These are phyloP conservation scores for Coffea humblotiana DNA, from an alignment of 305 asterid genomes.

Conservation along the genomic window DNA sequence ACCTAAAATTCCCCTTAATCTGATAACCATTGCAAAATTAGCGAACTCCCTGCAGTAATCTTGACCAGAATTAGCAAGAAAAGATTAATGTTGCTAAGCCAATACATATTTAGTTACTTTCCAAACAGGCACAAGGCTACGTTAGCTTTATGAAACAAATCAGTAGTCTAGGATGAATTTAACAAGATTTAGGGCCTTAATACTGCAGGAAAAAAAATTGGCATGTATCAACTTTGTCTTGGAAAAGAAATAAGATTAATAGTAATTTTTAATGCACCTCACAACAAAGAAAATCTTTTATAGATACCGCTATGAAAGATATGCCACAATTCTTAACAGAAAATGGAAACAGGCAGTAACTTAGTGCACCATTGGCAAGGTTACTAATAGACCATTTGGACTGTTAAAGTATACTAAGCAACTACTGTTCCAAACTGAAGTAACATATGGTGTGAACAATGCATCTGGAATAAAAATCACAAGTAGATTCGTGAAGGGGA, in stretches of 20 bases:
- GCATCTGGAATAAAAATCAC: background rate
- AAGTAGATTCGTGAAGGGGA: background rate
- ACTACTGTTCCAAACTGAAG: background rate
- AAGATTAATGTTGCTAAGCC: background rate
- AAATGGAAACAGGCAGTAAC: background rate
- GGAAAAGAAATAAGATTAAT: background rate
- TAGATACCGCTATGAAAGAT: background rate
- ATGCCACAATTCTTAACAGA: background rate
- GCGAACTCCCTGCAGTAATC: background rate
- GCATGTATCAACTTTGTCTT: background rate
- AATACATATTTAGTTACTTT: background rate
- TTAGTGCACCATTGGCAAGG: background rate
- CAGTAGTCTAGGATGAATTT: background rate
- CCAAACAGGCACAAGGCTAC: background rate
- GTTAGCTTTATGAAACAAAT: background rate
- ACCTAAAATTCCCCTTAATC: background rate
- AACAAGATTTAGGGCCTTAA: background rate
- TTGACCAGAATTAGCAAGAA: background rate
- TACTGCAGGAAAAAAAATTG: background rate
- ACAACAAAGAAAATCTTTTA: background rate
- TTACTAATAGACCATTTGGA: background rate
- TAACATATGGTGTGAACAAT: background rate
- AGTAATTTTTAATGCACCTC: background rate
- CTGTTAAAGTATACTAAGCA: background rate
- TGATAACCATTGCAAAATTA: background rate